Evolutionary conservation across 2,329 filamentous ascomycete genomes (phyloP).

Genomic region (Penicillium brasilianum): DNA sequence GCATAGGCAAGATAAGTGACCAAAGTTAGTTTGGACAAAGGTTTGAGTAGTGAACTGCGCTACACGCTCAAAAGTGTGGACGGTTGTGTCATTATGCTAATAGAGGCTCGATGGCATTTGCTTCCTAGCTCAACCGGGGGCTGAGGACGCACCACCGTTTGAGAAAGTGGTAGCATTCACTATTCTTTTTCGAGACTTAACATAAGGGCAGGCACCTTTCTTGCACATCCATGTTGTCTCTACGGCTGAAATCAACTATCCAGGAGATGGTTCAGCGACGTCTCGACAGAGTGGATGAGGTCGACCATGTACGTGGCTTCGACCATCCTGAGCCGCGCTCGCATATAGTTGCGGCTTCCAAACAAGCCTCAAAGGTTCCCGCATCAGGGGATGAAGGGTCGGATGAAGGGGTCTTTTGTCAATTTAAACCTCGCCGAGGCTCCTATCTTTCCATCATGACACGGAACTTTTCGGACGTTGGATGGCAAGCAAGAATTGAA

Average conservation of each 20-base stretch:
- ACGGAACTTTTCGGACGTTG: too few relatives aligned
- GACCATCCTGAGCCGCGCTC: slow-evolving; percentile 40
- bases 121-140: slow-evolving; percentile 29
- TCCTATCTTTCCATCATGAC: too few relatives aligned
- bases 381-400: too few relatives aligned
- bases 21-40: neutral
- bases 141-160: slow-evolving; percentile 51
- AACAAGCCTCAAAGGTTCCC: slow-evolving; percentile 53
- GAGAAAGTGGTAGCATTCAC: slow-evolving; percentile 58
- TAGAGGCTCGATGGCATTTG: slow-evolving; percentile 39
- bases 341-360: slow-evolving; percentile 55
- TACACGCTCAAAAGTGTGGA: slow-evolving; percentile 50
- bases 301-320: slow-evolving; percentile 42
- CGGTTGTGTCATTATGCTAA: slow-evolving; percentile 46
- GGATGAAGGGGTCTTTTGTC: slow-evolving; percentile 49
- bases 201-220: slow-evolving; percentile 49
- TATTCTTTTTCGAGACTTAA: slow-evolving; percentile 56
- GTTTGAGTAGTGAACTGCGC: slow-evolving; percentile 29
- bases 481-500: too few relatives aligned
- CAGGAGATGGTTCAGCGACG: slow-evolving; percentile 46
- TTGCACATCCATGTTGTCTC: slow-evolving; percentile 54
- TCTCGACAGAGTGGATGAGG: slow-evolving; percentile 42
- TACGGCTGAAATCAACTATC: slow-evolving; percentile 53
- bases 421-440: too few relatives aligned
- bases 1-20: slow-evolving; percentile 29